Percentiles rank a stretch among this genome's conserved stretches.
Conservation (phyloP, 208 protist genomes). For the Crithidia acanthocephali region DNA sequence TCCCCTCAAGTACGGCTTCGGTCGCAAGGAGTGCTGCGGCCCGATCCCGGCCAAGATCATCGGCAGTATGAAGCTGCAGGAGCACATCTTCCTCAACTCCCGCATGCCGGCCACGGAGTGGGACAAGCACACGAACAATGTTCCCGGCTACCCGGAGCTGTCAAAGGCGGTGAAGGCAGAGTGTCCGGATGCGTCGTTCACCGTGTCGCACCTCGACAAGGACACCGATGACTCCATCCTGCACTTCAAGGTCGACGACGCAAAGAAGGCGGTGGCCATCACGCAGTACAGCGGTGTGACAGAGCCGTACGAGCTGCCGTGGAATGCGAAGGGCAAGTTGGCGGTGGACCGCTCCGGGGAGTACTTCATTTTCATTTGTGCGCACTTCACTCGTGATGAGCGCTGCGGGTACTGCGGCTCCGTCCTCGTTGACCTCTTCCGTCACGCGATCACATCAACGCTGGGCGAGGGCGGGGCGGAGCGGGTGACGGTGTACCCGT, state of each 20-base stretch:
- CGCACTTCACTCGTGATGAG: constrained; percentile 76
- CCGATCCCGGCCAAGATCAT: constrained; percentile 65
- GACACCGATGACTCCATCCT: constrained; percentile 70
- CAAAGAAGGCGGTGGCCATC: constrained; percentile 41
- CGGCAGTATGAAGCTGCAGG: constrained; percentile 77
- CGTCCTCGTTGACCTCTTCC: constrained; percentile 84
- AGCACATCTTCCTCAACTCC: constrained; percentile 83
- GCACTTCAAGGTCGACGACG: constrained; percentile 52
- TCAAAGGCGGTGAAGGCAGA: constrained; percentile 28
- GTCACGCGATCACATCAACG: constrained; percentile 46
- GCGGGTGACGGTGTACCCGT: constrained; percentile 67
- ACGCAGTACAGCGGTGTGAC: constrained; percentile 63
- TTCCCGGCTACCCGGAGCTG: constrained; percentile 61
- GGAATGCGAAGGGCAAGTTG: constrained; percentile 68
- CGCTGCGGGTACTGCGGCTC: constrained; percentile 92
- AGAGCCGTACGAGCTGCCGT: constrained; percentile 62
- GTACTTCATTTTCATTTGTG: constrained; percentile 87
- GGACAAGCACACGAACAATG: constrained; percentile 69
- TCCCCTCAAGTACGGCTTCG: constrained; percentile 72
- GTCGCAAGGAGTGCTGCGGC: constrained; percentile 87
- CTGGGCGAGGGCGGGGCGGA: constrained; percentile 39
- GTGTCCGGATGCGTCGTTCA: constrained; percentile 50
- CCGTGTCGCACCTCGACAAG: constrained; percentile 36
- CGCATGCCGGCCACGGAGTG: constrained; percentile 65
- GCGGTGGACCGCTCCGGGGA: constrained; percentile 78